Base-by-base conservation (phyloP, 805 yeast species). In the Sugiyamaella boreocaroliniensis region DNA sequence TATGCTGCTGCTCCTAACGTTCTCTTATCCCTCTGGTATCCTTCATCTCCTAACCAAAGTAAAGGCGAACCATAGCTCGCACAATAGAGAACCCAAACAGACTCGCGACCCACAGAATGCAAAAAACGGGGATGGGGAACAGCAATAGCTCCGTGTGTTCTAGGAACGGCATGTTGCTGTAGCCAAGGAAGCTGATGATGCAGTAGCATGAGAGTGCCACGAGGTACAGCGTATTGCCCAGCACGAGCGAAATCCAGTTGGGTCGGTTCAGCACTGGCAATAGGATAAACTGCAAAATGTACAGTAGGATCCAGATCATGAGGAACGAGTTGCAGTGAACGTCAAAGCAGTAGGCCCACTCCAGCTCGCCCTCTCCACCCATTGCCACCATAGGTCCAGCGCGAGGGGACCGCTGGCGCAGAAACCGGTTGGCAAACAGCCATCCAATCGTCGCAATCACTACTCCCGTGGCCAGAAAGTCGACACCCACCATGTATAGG, bases 281-380 rank as follows among this genome's bases (percentile, higher is more conserved):
- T 51, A 87, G 67, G 46, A 88, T 64, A 63, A 87, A 85, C 68
- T 89, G 95, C 29, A 86, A 55, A 56, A 88, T 75, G 66, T 89
- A 86, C 40, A 89, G 72, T 48, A 79, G 68, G 50, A 87, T 76
- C 95, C 95, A 88, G 44, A 89, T 82, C 14, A 84, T 73, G 57
- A 89, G 70, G 65, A 86, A 89, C n/a, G 96, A 79, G 68, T 90
- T 90, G 72, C 96, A 88, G 69, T 90, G 97, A 26, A 89, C 83
- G 63, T 89, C 97, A 65, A 90, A 90, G 71, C 97, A 89, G 66
- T 88, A 89, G 1, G 92, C 89, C 97, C 97, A 90, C 65, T 90
- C 97, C 50, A 88, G 71, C 42, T 74, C 70, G 22, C 69, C 73
- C 32, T 71, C 74, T n/a, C 64, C 67, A 29, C 68, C 67, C 41